Evolutionary conservation across 106 monocot species (phyloP).

Genomic region (Vanilla planifolia): DNA sequence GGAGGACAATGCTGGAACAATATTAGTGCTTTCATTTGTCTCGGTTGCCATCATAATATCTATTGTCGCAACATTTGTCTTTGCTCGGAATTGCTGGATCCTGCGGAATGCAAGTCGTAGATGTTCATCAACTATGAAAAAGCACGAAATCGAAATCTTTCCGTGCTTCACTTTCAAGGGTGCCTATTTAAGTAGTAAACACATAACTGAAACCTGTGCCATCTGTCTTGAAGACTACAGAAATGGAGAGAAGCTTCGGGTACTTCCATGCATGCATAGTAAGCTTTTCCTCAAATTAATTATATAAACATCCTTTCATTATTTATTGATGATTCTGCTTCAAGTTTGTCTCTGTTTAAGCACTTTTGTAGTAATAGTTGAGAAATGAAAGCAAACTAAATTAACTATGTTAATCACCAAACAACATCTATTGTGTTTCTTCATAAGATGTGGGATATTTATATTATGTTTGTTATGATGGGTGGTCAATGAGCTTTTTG

Average conservation of each 20-base stretch:
- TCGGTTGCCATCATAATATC: conserved; percentile 78
- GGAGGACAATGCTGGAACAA: conserved; percentile 72
- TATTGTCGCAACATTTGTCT: conserved; percentile 60
- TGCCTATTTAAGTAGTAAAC: conserved; percentile 32
- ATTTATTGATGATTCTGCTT: no score
- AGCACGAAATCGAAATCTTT: conserved; percentile 54
- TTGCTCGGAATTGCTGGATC: conserved; percentile 72
- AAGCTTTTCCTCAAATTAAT: conserved; percentile 1
- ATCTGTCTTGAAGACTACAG: conserved; percentile 94
- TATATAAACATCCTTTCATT: background rate
- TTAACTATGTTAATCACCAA: no score
- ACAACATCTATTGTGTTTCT: no score
- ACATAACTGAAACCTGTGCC: conserved; percentile 52
- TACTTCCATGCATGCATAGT: conserved; percentile 92
- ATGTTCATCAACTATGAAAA: conserved; percentile 41
- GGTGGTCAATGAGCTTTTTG: no score
- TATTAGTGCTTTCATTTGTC: conserved; percentile 79
- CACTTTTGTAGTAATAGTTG: no score
- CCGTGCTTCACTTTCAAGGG: conserved; percentile 59
- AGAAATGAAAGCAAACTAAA: no score
- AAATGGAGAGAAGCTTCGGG: conserved; percentile 70
- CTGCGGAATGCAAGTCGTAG: conserved; percentile 28
- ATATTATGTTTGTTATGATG: no score
- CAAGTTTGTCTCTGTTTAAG: no score
- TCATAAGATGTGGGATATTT: no score